Evolutionary conservation across 192 early-diverging fungal genomes (phyloP), one percentile per base, ranked within the genome.

Genomic region (Coemansia sp.): DNA sequence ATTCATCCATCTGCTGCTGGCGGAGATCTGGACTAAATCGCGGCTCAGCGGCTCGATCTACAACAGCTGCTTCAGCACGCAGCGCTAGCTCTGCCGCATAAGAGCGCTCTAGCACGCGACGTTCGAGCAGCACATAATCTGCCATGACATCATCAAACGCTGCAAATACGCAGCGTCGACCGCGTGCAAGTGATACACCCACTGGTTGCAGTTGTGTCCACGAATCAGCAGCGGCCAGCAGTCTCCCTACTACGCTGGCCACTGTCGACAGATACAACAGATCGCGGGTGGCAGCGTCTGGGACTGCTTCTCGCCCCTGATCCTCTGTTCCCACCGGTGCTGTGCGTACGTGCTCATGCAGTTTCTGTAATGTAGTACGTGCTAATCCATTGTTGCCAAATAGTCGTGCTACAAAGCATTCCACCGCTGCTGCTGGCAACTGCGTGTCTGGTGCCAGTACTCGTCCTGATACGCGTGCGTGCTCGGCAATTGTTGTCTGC

Each of bases 1-100:
- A 82, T 59, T 77, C 71, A 10, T 82, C 72, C 71, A 82, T 73
- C 65, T 82, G 75, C 63, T 71, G 63, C 66, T 68, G 56, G 9
- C 68, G 60, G 32, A 65, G 67, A 1, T 50, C 56, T 36, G 33
- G 33, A 36, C 33, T 36, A 6, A 36, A 6, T 36, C 64, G 52
- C 24, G 60, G 20, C 51, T 69, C 72, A 36, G 27, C 30, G 10
- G 54, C 27, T 73, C 78, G 75, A 20, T 68, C 10, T 10, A 36
- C 33, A 36, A 36, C 6, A 36, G 33, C 33, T 1, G 33, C 33
- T 0, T 36, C 33, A 1, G 33, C 33, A 36, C 33, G 33, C 33
- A 36, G 67, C 2, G 39, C 59, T 36, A 81, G 59, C 46, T 67
- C 66, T 8, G 60, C 73, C 2, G 31, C 63, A 31, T 81, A 75